Evolutionary conservation across 768 basidiomycete species (phyloP), one percentile per base, ranked within the genome.

Genomic region (Calocera cornea): DNA sequence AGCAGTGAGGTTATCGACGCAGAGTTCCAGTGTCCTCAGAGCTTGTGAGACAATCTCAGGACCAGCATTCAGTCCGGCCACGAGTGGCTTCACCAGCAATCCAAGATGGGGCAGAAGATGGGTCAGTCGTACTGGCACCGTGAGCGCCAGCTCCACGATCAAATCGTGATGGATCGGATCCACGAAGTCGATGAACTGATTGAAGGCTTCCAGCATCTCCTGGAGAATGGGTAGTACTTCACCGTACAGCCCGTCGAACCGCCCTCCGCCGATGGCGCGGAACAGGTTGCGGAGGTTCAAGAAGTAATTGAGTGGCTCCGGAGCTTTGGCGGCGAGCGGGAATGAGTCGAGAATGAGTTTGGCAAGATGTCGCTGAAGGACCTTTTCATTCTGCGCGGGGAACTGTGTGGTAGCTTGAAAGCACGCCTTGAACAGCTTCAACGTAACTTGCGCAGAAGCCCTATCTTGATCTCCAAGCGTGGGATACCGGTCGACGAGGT

Each of bases 311-410:
- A 87, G 86, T 0, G 97, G 91, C 72, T 93, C 92, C 29, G 87
- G 82, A 1, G 95, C 88, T 75, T 93, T 95, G 33, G 92, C 89
- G 1, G 95, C 93, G 65, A 95, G 82, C 40, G 93, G 90, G 75
- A 99, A 97, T 68, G 91, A 97, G 72, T 94, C 90, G 88, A 97
- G 95, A 72, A 99, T 87, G 50, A 99, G 78, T 75, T 92, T 92
- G 17, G 90, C 87, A 38, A 99, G 83, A 78, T 98, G 92, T 0
- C 90, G 86, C 16, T 93, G 93, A n/a, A 99, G 80, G 65, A 98
- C 92, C 7, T 88, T 84, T 77, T 99, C 97, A 77, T 97, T 98
- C 22, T 82, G 77, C 24, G 75, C 74, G 24, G 93, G 87, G 76
- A 84, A 86, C 64, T 83, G 72, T 14, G 87, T 85, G 65, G 97